A percentile compares a stretch with the other conserved stretches of the same genome.
phyloP scores from a whole-genome alignment of 1,139 yeast genomes.

The Kodamaea plutei region DNA sequence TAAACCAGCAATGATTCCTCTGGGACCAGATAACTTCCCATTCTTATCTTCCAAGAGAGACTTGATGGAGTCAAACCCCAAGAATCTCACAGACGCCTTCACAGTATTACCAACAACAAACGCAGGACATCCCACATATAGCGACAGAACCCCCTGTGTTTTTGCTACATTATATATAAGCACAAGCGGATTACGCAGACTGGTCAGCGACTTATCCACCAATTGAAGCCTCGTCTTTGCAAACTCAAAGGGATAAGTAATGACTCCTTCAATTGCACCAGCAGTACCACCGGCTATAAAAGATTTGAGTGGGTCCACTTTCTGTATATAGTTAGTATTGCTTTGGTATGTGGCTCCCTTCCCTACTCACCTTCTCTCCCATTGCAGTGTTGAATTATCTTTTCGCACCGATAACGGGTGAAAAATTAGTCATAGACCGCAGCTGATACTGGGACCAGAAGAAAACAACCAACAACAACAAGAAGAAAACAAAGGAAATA shows the following conservation, averaged over 20 bases:
- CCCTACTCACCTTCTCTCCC: too few relatives aligned
- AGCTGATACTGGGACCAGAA: too few relatives aligned
- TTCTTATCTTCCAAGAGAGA: conserved; percentile 70
- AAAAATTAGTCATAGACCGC: too few relatives aligned
- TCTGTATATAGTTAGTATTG: conserved; percentile 5
- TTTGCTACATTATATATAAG: conserved; percentile 70
- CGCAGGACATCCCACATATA: conserved; percentile 97
- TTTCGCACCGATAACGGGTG: too few relatives aligned
- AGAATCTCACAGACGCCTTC: conserved; percentile 88
- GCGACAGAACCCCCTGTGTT: conserved; percentile 72
- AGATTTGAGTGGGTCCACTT: conserved; percentile 63
- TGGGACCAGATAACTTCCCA: conserved; percentile 82
- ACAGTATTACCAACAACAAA: conserved; percentile 94
- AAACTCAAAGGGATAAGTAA: conserved; percentile 94
- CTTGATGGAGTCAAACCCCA: conserved; percentile 89
- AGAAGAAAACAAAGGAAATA: too few relatives aligned
- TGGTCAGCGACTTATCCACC: conserved; percentile 61
- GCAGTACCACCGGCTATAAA: conserved; percentile 93
- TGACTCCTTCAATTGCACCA: conserved; percentile 87
- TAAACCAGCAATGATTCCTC: conserved; percentile 91
- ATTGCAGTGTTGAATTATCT: too few relatives aligned
- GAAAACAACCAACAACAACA: too few relatives aligned
- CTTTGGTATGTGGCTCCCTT: too few relatives aligned
- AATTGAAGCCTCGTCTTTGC: conserved; percentile 92
- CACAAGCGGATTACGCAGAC: conserved; percentile 78